Evolutionary conservation across 441 rosid species (phyloP).

Genomic region (Cnidoscolus chayamansa): DNA sequence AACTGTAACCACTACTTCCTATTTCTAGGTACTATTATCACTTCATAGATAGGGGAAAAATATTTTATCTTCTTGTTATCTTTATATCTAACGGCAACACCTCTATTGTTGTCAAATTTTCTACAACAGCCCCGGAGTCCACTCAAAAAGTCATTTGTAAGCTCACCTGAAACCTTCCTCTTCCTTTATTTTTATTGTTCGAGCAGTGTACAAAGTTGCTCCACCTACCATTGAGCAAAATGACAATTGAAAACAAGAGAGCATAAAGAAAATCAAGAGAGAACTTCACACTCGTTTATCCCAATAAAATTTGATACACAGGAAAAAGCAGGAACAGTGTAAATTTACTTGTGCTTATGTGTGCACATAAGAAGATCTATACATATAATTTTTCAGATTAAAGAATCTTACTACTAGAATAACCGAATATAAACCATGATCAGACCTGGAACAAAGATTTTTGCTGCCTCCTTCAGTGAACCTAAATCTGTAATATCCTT

Average conservation of each 20-base stretch:
- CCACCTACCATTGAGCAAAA: constrained; percentile 53
- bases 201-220: constrained; percentile 65
- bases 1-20: constrained; percentile 1
- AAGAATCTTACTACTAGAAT: background rate
- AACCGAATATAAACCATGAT: background rate
- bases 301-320: background rate
- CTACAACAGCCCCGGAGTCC: background rate
- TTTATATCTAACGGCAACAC: background rate
- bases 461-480: constrained; percentile 76
- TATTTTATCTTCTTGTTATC: too few relatives aligned
- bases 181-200: constrained; percentile 83
- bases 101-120: background rate
- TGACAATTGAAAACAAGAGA: constrained; percentile 15
- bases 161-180: constrained; percentile 77
- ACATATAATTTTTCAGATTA: background rate
- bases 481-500: constrained; percentile 78
- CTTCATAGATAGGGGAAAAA: background rate
- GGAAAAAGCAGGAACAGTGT: background rate
- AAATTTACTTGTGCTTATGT: background rate
- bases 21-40: background rate
- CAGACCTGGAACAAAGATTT: constrained; percentile 78
- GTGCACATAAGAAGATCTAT: background rate
- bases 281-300: background rate
- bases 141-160: background rate
- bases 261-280: constrained; percentile 14